Evolutionary conservation across 805 yeast genomes (phyloP).

Genomic region (Wickerhamomyces sydowiorum): DNA sequence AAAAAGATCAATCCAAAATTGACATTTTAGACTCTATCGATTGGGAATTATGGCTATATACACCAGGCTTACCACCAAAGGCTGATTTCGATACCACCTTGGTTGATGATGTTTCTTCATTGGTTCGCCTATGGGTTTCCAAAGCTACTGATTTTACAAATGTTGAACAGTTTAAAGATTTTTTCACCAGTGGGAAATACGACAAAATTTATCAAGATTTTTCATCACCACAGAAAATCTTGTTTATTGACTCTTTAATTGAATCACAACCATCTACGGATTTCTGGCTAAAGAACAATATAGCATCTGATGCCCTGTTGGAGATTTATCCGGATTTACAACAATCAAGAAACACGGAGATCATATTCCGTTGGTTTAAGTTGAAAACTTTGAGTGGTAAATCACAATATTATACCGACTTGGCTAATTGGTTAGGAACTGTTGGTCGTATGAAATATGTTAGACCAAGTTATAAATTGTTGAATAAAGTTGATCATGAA

Average conservation of each 20-base stretch:
- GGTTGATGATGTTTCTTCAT: constrained; percentile 62
- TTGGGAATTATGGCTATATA: constrained; percentile 80
- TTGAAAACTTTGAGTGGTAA: constrained; percentile 55
- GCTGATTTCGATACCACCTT: constrained; percentile 75
- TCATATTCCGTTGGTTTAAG: constrained; percentile 70
- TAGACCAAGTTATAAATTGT: constrained; percentile 72
- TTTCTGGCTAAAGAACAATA: constrained; percentile 28
- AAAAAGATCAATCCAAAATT: constrained; percentile 32
- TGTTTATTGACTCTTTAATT: constrained; percentile 66
- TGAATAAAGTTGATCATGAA: constrained; percentile 57
- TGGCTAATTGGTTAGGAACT: constrained; percentile 83
- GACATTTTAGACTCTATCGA: constrained; percentile 62
- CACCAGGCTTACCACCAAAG: constrained; percentile 85
- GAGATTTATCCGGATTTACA: constrained; percentile 32
- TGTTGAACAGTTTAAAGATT: constrained; percentile 9
- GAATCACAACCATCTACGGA: constrained; percentile 39
- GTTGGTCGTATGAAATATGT: constrained; percentile 95
- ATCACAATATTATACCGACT: constrained; percentile 36
- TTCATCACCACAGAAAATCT: constrained; percentile 71
- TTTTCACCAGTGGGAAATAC: constrained; percentile 18
- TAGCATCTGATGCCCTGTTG: constrained; percentile 32
- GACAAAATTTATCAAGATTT: constrained; percentile 41
- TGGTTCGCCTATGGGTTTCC: constrained; percentile 60
- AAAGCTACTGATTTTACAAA: constrained; percentile 10
- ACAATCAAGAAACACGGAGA: constrained; percentile 69